Evolutionary conservation across 441 rosid species (phyloP), one percentile per base, ranked within the genome.

Genomic region (Arabidopsis hybrid): DNA sequence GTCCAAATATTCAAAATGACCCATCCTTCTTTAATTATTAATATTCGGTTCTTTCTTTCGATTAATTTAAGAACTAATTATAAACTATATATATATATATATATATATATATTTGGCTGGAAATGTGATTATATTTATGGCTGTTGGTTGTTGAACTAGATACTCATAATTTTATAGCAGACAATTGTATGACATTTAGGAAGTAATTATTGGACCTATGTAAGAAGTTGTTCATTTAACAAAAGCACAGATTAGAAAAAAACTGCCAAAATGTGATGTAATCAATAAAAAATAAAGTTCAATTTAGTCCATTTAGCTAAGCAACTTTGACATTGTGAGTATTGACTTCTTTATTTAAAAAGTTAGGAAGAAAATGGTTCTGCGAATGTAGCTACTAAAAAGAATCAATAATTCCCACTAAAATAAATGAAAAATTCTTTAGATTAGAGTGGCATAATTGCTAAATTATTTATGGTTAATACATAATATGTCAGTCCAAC

Each of bases 81-180:
- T 21, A 50, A 34, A 14, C 35, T 12, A 31, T 31, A 43, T 21
- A 21, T 21, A 21, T 21, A 2, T 21, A 21, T 21, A 2, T 13
- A 42, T 3, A 3, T 31, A 4, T 31, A 63, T 64, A 57, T 17
- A 65, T 42, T 65, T 65, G 49, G 76, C 72, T 66, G 76, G 64
- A 77, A 71, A 69, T 71, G 53, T 70, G 35, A 70, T 57, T 58
- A 57, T 50, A 65, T 57, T 45, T 75, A 62, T 69, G 69, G 74
- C 18, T 75, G 79, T 62, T 75, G 74, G 70, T 75, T 75, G 79
- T 69, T 75, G 70, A 69, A 69, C 79, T 55, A 75, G 74, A 69
- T 69, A 53, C 60, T 55, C 65, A 5, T 62, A 36, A 71, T 42
- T 42, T 65, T 34, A 42, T 65, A 50, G 76, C 76, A 65, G 80